phyloP scores from a whole-genome alignment of 495 filamentous ascomycete species.

The Penicillium bialowiezense region DNA sequence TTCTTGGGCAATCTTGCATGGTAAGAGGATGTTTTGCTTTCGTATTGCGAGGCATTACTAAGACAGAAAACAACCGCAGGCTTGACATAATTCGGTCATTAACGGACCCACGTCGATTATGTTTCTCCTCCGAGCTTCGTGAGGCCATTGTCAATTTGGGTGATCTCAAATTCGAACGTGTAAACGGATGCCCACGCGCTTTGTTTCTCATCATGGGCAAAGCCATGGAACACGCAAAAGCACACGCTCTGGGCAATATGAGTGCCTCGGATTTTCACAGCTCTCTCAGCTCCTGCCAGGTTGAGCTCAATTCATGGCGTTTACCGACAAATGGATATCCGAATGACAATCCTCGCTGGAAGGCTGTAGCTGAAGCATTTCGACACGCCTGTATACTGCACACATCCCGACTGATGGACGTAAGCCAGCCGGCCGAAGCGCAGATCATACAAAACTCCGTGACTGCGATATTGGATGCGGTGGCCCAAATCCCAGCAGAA shows the following conservation, averaged over 20 bases:
- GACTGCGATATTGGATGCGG: slow-evolving; percentile 27
- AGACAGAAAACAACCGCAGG: slow-evolving; percentile 12
- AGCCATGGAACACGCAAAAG: slow-evolving; percentile 32
- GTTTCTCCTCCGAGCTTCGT: slow-evolving; percentile 34
- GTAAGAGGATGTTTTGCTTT: slow-evolving; percentile 8
- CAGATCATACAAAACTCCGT: slow-evolving; percentile 32
- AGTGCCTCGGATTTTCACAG: slow-evolving; percentile 18
- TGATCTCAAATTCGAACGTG: slow-evolving; percentile 32
- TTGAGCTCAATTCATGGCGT: slow-evolving; percentile 31
- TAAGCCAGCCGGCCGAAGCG: slow-evolving; percentile 18
- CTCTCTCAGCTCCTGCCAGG: slow-evolving; percentile 14
- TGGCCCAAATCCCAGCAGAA: slow-evolving; percentile 27
- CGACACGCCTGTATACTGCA: slow-evolving; percentile 36
- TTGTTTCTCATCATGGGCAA: slow-evolving; percentile 34
- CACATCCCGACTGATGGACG: slow-evolving; percentile 31
- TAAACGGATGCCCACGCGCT: slow-evolving; percentile 37
- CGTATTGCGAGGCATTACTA: no score
- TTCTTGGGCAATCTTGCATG: slow-evolving; percentile 39
- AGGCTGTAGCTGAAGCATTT: slow-evolving; percentile 29
- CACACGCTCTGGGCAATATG: slow-evolving; percentile 22
- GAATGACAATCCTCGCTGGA: slow-evolving; percentile 29
- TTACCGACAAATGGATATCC: slow-evolving; percentile 22
- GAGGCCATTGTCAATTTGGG: slow-evolving; percentile 26
- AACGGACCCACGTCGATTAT: slow-evolving; percentile 28
- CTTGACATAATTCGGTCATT: slow-evolving; percentile 40